Percentiles rank a stretch among this genome's conserved stretches.
phyloP scores from a whole-genome alignment of 1,284 basidiomycete species.

The Ustilago trichophora region DNA sequence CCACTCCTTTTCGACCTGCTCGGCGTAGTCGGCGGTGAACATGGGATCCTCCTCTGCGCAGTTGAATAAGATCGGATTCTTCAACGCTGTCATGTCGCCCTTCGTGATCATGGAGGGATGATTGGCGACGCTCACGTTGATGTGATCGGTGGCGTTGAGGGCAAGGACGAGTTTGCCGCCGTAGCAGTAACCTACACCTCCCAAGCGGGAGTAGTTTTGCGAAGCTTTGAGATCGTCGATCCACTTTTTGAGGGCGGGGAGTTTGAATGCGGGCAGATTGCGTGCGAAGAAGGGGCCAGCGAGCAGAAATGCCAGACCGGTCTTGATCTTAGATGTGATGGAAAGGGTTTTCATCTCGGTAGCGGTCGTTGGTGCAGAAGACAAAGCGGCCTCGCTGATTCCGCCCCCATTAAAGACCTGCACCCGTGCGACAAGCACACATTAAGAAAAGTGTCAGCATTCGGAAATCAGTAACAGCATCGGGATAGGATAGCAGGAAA shows the following conservation, averaged over 20 bases:
- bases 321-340: constrained; percentile 31
- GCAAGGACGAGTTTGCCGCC: constrained; percentile 69
- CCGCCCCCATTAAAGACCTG: constrained; percentile 51
- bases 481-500: not conserved
- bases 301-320: constrained; percentile 6
- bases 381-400: constrained; percentile 13
- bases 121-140: constrained; percentile 71
- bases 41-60: constrained; percentile 73
- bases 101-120: constrained; percentile 71
- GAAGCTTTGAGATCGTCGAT: constrained; percentile 66
- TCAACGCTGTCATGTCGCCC: constrained; percentile 67
- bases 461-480: too few relatives aligned
- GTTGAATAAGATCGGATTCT: constrained; percentile 71
- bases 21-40: constrained; percentile 69
- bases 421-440: too few relatives aligned
- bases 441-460: too few relatives aligned
- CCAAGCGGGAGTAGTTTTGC: constrained; percentile 73
- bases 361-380: constrained; percentile 27
- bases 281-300: constrained; percentile 31
- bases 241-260: constrained; percentile 27
- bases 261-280: constrained; percentile 26
- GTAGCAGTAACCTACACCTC: constrained; percentile 76
- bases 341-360: constrained; percentile 14
- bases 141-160: constrained; percentile 57
- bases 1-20: constrained; percentile 70